phyloP scores from a whole-genome alignment of 169 alveolate genomes.

The Plasmodium coatneyi region DNA sequence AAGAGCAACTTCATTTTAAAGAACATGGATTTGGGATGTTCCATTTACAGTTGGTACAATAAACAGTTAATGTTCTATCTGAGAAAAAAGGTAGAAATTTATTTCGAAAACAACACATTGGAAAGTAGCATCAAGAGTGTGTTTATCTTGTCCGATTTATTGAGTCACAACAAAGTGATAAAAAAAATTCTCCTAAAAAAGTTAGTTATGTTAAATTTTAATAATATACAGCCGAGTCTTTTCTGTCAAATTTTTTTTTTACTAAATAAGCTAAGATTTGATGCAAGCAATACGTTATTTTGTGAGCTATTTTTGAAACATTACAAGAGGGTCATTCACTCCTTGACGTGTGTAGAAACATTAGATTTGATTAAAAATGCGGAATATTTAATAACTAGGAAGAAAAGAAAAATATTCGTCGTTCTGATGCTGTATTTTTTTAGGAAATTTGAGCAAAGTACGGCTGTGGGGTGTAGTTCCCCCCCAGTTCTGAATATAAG shows the following conservation, averaged over 20 bases:
- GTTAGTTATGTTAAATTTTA: slow-evolving; percentile 34
- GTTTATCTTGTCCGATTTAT: slow-evolving; percentile 29
- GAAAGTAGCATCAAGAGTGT: slow-evolving; percentile 64
- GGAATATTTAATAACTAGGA: slow-evolving; percentile 60
- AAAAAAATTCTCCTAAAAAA: slow-evolving; percentile 57
- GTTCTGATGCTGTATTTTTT: slow-evolving; percentile 49
- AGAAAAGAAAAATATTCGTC: slow-evolving; percentile 51
- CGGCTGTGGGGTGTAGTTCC: background rate
- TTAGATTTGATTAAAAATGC: slow-evolving; percentile 48
- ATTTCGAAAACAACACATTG: slow-evolving; percentile 53
- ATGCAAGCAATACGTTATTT: slow-evolving; percentile 44
- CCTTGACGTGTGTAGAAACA: slow-evolving; percentile 28
- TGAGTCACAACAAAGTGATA: slow-evolving; percentile 60
- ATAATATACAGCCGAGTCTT: slow-evolving; percentile 16
- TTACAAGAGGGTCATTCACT: slow-evolving; percentile 43
- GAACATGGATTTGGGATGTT: slow-evolving; percentile 15
- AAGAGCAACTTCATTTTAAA: slow-evolving; percentile 39
- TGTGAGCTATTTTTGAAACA: slow-evolving; percentile 56
- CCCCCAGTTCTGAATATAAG: background rate
- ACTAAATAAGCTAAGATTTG: slow-evolving; percentile 53
- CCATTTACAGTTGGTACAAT: slow-evolving; percentile 51
- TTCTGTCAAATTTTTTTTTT: slow-evolving; percentile 66
- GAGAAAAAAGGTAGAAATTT: slow-evolving; percentile 56
- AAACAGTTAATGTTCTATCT: slow-evolving; percentile 42
- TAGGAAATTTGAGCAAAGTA: slow-evolving; percentile 32